Conservation (phyloP, 805 yeast genomes). For the Candida endomychidarum region DNA sequence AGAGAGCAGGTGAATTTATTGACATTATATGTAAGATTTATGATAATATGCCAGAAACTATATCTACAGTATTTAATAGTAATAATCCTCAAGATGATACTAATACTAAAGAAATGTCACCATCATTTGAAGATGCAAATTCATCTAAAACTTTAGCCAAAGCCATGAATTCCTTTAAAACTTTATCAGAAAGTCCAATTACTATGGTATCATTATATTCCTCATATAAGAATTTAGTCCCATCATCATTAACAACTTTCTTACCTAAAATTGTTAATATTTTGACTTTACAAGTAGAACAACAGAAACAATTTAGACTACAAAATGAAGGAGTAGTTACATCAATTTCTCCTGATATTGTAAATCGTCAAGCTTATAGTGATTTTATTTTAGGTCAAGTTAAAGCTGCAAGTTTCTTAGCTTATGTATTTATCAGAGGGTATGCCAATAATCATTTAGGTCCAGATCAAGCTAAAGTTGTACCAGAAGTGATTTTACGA, state of each 20-base stretch:
- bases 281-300: constrained; percentile 74
- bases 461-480: constrained; percentile 46
- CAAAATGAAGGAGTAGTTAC: constrained; percentile 55
- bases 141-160: constrained; percentile 54
- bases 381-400: constrained; percentile 93
- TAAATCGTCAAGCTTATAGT: constrained; percentile 75
- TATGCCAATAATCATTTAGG: constrained; percentile 63
- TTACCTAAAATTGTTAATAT: constrained; percentile 80
- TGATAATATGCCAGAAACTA: constrained; percentile 73
- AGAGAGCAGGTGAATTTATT: constrained; percentile 76
- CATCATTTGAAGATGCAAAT: constrained; percentile 41
- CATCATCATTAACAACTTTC: constrained; percentile 68
- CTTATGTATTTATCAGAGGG: constrained; percentile 86
- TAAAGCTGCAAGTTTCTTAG: constrained; percentile 92
- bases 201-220: constrained; percentile 92
- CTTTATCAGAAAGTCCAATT: constrained; percentile 94
- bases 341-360: constrained; percentile 71
- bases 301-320: constrained; percentile 51
- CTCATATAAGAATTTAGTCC: constrained; percentile 75
- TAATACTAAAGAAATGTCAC: constrained; percentile 26
- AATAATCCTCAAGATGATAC: constrained; percentile 11
- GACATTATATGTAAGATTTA: constrained; percentile 74
- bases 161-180: constrained; percentile 83
- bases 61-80: constrained; percentile 58
- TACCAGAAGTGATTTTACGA: constrained; percentile 86